Percentiles rank a stretch among this genome's conserved stretches.
Evolutionary conservation across 768 basidiomycete species (phyloP).

Genomic region (Termitomyces sp.): DNA sequence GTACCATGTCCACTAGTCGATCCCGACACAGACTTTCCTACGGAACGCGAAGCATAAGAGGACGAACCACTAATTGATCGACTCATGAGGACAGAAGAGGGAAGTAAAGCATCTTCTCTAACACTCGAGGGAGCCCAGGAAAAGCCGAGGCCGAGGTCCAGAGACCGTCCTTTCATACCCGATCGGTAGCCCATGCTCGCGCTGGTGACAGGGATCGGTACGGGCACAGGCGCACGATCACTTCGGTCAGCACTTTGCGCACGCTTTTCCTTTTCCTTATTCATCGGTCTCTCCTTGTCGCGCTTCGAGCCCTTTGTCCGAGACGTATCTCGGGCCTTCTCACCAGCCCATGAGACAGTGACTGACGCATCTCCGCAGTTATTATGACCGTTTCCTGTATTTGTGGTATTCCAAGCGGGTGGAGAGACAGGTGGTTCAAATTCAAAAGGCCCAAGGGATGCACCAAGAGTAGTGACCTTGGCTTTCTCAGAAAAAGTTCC

Average conservation of each 20-base stretch:
- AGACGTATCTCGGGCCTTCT: constrained; percentile 11
- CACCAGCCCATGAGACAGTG: constrained; percentile 17
- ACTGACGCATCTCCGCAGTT: constrained; percentile 13
- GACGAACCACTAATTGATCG: constrained; percentile 28
- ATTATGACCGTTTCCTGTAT: constrained; percentile 17
- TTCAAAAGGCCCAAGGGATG: constrained; percentile 55
- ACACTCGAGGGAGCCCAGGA: constrained; percentile 69
- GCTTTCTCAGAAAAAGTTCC: constrained; percentile 31
- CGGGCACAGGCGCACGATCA: constrained; percentile 29
- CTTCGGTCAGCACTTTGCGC: constrained; percentile 16
- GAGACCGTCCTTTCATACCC: constrained; percentile 59
- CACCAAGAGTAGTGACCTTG: constrained; percentile 27
- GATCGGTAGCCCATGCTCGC: constrained; percentile 33
- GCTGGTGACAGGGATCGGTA: constrained; percentile 14
- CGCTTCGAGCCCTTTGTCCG: constrained; percentile 13
- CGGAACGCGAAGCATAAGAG: constrained; percentile 12
- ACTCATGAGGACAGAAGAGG: constrained; percentile 34
- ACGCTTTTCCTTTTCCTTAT: constrained; percentile 22
- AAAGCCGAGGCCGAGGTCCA: constrained; percentile 66
- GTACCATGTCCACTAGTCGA: constrained; percentile 16
- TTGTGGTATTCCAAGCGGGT: constrained; percentile 32
- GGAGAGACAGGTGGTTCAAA: constrained; percentile 67
- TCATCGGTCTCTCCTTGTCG: constrained; percentile 25
- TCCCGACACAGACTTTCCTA: constrained; percentile 17
- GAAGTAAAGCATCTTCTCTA: constrained; percentile 61